A percentile compares a stretch with the other conserved stretches of the same genome.
Evolutionary conservation across 2,329 filamentous ascomycete genomes (phyloP).

Genomic region (Cytospora mali): DNA sequence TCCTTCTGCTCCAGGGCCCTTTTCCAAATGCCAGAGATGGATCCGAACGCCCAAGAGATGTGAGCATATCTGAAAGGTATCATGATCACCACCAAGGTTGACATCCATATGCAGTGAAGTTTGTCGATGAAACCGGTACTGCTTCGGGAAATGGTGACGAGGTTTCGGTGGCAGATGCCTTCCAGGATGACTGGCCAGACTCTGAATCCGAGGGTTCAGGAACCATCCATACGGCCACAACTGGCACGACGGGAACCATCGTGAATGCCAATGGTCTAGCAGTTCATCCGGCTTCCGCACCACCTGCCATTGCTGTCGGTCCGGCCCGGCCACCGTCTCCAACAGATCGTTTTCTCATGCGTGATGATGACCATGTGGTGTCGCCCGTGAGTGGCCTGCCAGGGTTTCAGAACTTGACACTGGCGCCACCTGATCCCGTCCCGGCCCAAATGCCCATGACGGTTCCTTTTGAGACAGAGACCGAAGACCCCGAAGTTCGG

Average conservation of each 20-base stretch:
- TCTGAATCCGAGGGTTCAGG: conserved; percentile 22
- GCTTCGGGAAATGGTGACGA: conserved; percentile 24
- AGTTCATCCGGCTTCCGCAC: conserved; percentile 13
- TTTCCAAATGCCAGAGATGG: conserved; percentile 39
- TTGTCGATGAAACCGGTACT: conserved; percentile 33
- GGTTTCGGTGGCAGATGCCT: conserved; percentile 5
- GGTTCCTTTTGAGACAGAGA: conserved; percentile 14
- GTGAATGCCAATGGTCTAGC: conserved; percentile 8
- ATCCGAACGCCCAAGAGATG: conserved; percentile 36
- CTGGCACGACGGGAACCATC: conserved; percentile 4
- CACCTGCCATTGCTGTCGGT: conserved; percentile 5
- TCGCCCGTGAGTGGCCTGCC: conserved; percentile 18
- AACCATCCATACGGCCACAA: conserved; percentile 18
- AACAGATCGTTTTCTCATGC: conserved; percentile 36
- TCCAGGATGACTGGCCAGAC: conserved; percentile 28
- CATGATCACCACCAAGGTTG: not conserved
- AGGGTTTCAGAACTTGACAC: conserved; percentile 17
- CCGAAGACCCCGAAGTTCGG: conserved; percentile 22
- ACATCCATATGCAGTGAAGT: conserved; percentile 32
- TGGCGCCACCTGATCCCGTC: conserved; percentile 14
- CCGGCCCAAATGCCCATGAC: conserved; percentile 17
- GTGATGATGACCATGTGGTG: conserved; percentile 30
- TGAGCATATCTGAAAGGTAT: conserved; percentile 28
- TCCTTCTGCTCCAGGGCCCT: conserved; percentile 31
- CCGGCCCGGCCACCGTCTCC: conserved; percentile 30